phyloP scores from a whole-genome alignment of 441 rosid genomes.

The Gossypium gossypioides region DNA sequence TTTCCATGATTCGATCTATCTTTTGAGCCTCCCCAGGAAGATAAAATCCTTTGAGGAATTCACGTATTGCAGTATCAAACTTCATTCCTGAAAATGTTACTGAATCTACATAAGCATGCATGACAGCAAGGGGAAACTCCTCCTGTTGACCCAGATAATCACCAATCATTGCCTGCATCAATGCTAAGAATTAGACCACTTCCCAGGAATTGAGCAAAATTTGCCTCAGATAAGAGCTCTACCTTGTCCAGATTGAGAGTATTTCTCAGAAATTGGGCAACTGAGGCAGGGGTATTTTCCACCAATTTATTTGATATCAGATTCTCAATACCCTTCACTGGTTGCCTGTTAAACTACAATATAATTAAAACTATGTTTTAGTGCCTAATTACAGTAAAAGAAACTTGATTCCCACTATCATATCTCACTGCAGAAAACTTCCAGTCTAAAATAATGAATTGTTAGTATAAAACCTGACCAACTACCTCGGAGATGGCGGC shows the following conservation, averaged over 20 bases:
- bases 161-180: conserved; percentile 86
- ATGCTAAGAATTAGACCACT: conserved; percentile 27
- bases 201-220: conserved; percentile 12
- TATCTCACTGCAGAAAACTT: not conserved
- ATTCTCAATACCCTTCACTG: conserved; percentile 70
- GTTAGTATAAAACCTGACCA: not conserved
- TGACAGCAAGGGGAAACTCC: conserved; percentile 95
- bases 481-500: conserved; percentile 85
- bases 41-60: conserved; percentile 87
- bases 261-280: conserved; percentile 79
- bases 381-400: not conserved
- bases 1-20: conserved; percentile 98
- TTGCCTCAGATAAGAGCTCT: conserved; percentile 15
- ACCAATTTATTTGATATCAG: conserved; percentile 72
- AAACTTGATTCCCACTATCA: not conserved
- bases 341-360: conserved; percentile 88
- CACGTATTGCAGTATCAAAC: conserved; percentile 83
- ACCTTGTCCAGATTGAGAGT: conserved; percentile 82
- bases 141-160: conserved; percentile 96
- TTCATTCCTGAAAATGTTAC: conserved; percentile 83
- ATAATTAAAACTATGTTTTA: conserved; percentile 1
- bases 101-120: conserved; percentile 95
- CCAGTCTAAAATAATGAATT: not conserved
- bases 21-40: conserved; percentile 99
- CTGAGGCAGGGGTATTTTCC: conserved; percentile 71